Percentiles rank a stretch among this genome's conserved stretches.
These are phyloP conservation scores for Coccinonectria pachysandricola DNA, from an alignment of 2,329 filamentous ascomycete species.

Conservation along the genomic window DNA sequence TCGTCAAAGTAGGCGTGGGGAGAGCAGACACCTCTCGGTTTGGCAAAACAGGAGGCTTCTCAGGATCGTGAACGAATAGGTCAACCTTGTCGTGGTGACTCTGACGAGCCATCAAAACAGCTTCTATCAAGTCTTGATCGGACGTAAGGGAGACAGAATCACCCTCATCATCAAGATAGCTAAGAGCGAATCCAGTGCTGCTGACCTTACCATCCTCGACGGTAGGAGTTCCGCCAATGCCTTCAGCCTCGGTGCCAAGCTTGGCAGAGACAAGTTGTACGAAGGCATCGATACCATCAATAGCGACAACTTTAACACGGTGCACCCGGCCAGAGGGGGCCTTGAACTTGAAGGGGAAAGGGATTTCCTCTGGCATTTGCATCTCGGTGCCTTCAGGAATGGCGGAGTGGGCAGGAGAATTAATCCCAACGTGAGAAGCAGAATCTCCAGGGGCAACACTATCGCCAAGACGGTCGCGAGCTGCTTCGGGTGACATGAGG, in stretches of 20 bases:
- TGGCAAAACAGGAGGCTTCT: conserved; percentile 68
- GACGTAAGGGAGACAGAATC: conserved; percentile 96
- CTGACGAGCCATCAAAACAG: conserved; percentile 72
- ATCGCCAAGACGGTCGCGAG: conserved; percentile 62
- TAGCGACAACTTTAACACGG: conserved; percentile 73
- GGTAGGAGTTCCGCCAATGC: conserved; percentile 68
- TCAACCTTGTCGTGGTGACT: conserved; percentile 85
- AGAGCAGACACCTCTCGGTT: conserved; percentile 32
- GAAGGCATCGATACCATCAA: conserved; percentile 71
- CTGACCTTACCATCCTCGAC: conserved; percentile 73
- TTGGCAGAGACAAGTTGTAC: conserved; percentile 71
- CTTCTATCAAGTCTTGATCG: conserved; percentile 84
- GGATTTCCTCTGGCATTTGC: conserved; percentile 55
- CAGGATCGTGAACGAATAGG: conserved; percentile 88
- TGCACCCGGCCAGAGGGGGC: conserved; percentile 91
- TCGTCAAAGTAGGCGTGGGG: conserved; percentile 38
- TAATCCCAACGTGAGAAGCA: conserved; percentile 79
- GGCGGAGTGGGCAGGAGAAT: conserved; percentile 62
- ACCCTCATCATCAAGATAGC: conserved; percentile 93
- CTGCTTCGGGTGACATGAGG: conserved; percentile 69
- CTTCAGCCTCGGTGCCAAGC: conserved; percentile 71
- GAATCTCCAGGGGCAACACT: conserved; percentile 90
- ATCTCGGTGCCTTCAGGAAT: conserved; percentile 38
- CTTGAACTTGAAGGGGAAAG: conserved; percentile 99
- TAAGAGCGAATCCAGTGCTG: conserved; percentile 75